A percentile compares a stretch with the other conserved stretches of the same genome.
phyloP scores from a whole-genome alignment of 2,329 filamentous ascomycete species.

The Pseudogymnoascus destructans region DNA sequence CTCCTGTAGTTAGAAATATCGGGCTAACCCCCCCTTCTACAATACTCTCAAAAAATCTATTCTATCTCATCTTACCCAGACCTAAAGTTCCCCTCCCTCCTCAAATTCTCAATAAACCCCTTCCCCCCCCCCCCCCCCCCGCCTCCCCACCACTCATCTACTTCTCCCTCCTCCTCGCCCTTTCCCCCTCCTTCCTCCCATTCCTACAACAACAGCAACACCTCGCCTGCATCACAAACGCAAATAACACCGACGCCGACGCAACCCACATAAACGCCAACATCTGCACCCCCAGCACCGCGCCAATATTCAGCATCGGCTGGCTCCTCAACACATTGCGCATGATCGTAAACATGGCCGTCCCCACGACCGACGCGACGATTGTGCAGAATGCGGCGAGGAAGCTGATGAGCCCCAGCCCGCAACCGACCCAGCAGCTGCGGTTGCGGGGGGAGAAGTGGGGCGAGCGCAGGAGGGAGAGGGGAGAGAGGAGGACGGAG shows the following conservation, averaged over 20 bases:
- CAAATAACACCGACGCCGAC: slow-evolving; percentile 49
- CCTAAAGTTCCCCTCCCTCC: background rate
- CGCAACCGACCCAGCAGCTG: slow-evolving; percentile 46
- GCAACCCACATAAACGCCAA: slow-evolving; percentile 85
- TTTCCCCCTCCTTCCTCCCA: background rate
- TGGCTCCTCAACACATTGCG: slow-evolving; percentile 60
- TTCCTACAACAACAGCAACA: background rate
- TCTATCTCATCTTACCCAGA: background rate
- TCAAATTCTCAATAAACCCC: background rate
- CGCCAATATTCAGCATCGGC: slow-evolving; percentile 61
- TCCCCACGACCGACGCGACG: slow-evolving; percentile 61
- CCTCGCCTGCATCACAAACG: slow-evolving; percentile 51
- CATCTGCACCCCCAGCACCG: slow-evolving; percentile 58
- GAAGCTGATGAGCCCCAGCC: slow-evolving; percentile 55
- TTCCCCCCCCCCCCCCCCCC: background rate
- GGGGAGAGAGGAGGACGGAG: slow-evolving; percentile 51
- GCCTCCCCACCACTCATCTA: background rate
- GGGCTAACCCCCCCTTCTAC: background rate
- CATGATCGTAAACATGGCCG: slow-evolving; percentile 74
- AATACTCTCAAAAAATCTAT: background rate
- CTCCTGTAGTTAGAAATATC: background rate
- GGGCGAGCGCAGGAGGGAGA: slow-evolving; percentile 13
- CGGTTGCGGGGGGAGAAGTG: slow-evolving; percentile 24
- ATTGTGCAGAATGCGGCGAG: slow-evolving; percentile 53
- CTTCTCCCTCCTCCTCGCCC: background rate